Evolutionary conservation across 148 eudicot genomes (phyloP).

Genomic region (Rhododendron vialii): DNA sequence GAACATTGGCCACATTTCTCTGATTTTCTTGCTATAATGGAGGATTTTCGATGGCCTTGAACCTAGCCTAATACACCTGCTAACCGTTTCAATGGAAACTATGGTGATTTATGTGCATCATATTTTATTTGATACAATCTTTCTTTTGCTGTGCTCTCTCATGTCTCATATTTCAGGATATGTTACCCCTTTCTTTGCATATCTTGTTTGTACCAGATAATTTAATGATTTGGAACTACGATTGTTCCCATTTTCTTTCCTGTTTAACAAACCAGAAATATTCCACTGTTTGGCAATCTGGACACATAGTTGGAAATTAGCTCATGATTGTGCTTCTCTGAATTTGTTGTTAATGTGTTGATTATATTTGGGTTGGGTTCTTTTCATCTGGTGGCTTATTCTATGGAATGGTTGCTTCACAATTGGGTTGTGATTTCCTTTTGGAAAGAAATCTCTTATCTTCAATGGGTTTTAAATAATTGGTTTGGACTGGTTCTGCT

Average conservation of each 20-base stretch:
- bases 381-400: neutral
- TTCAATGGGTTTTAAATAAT: neutral
- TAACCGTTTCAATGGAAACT: neutral
- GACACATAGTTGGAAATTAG: neutral
- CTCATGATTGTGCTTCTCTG: neutral
- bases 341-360: neutral
- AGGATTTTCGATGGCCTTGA: neutral
- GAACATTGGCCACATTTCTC: no score
- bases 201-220: neutral
- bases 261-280: neutral
- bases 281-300: neutral
- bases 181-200: neutral
- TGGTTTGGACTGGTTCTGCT: neutral
- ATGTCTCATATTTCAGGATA: neutral
- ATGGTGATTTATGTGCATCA: neutral
- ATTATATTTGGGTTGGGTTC: neutral
- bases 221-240: neutral
- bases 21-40: no score
- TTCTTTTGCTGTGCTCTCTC: neutral
- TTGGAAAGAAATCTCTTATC: neutral
- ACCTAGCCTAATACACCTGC: neutral
- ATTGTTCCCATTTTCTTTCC: neutral
- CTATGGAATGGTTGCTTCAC: neutral
- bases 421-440: neutral
- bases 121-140: neutral